Conservation (phyloP, 176 grass and related monocot species). For the Carex kokanica region DNA sequence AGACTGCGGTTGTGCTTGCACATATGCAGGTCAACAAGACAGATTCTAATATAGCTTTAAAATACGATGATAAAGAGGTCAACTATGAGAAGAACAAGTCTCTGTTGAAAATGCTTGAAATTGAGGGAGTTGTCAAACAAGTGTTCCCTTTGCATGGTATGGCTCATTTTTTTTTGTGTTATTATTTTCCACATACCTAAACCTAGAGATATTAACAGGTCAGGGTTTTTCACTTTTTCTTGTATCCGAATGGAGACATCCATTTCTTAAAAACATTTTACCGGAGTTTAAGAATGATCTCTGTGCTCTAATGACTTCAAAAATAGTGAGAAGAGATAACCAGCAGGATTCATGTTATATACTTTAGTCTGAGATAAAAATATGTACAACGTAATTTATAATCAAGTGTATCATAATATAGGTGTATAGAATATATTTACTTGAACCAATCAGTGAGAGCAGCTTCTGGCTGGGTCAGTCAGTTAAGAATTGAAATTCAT, state of each 20-base stretch:
- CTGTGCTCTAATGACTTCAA: constrained; percentile 7
- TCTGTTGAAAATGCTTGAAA: constrained; percentile 67
- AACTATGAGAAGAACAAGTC: constrained; percentile 48
- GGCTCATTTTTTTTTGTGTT: background rate
- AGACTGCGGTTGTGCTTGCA: constrained; percentile 32
- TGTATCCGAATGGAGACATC: background rate
- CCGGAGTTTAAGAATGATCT: constrained; percentile 2
- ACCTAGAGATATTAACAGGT: background rate
- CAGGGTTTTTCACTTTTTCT: background rate
- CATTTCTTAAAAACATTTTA: background rate
- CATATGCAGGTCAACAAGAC: constrained; percentile 76
- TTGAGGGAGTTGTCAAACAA: constrained; percentile 85
- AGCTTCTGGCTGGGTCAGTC: constrained; percentile 4
- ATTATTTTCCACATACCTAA: constrained; percentile 1
- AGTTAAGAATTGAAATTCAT: constrained; percentile 4
- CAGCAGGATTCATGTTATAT: background rate
- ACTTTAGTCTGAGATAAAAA: background rate
- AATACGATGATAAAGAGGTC: constrained; percentile 61
- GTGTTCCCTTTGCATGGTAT: constrained; percentile 92
- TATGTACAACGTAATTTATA: background rate
- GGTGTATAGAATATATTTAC: constrained; percentile 8
- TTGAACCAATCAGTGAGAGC: background rate
- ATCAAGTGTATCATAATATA: background rate
- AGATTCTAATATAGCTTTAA: constrained; percentile 48
- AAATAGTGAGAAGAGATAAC: constrained; percentile 4